phyloP scores from a whole-genome alignment of 1,139 yeast species.

The Kodamaea sp. region DNA sequence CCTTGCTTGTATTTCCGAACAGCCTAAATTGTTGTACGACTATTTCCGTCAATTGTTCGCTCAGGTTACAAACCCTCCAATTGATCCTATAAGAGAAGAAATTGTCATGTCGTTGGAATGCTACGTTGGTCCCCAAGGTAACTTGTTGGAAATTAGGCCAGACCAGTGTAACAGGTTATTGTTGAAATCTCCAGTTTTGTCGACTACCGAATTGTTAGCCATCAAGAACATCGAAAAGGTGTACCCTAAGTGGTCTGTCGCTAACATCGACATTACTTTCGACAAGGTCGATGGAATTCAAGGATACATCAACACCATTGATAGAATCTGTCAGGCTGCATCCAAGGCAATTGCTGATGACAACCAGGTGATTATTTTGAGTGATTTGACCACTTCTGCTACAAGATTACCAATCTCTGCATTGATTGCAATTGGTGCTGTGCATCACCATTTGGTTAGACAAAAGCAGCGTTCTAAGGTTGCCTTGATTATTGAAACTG shows the following conservation, averaged over 20 bases:
- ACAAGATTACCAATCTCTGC: conserved; percentile 81
- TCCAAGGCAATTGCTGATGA: conserved; percentile 79
- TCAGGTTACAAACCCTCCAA: conserved; percentile 98
- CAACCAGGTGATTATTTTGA: conserved; percentile 70
- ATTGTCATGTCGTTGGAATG: conserved; percentile 98
- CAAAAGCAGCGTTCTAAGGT: conserved; percentile 96
- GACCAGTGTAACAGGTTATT: conserved; percentile 87
- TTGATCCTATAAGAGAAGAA: conserved; percentile 95
- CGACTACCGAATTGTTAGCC: conserved; percentile 73
- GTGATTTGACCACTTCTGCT: conserved; percentile 65
- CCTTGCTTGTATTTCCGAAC: conserved; percentile 92
- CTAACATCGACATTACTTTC: conserved; percentile 87
- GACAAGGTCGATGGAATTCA: conserved; percentile 76
- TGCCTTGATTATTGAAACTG: conserved; percentile 87
- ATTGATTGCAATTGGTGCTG: conserved; percentile 94
- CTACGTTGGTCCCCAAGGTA: conserved; percentile 97
- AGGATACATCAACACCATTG: conserved; percentile 85
- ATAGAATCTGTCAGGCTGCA: conserved; percentile 85
- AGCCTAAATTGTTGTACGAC: conserved; percentile 87
- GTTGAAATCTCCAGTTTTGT: conserved; percentile 79
- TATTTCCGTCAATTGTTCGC: conserved; percentile 97
- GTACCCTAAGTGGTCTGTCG: conserved; percentile 85
- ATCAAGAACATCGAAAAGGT: conserved; percentile 68
- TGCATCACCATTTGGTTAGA: conserved; percentile 93
- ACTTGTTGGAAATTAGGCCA: conserved; percentile 88